Base-by-base conservation (phyloP, 495 filamentous ascomycete genomes). In the Penicillium samsonianum region DNA sequence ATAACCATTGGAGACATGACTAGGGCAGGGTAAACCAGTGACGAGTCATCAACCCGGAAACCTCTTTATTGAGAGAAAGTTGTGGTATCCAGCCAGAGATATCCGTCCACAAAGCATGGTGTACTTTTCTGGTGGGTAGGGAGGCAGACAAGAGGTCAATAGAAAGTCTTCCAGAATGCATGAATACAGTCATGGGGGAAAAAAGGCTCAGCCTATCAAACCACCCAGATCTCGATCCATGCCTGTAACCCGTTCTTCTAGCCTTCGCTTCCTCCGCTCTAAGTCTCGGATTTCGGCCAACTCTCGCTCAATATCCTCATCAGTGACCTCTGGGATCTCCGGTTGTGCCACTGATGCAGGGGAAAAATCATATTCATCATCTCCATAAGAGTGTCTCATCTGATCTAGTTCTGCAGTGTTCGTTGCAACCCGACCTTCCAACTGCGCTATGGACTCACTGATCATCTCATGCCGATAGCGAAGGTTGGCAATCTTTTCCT, bases 151-250 rank as follows among this genome's bases (percentile, higher is more conserved):
- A 16, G 42, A 19, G 1, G 28, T 37, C 30, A 19, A 20, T 26
- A 26, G 42, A 12, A 33, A 46, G 14, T 25, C 22, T 26, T 46
- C 23, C 23, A 22, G 11, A 7, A 22, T 14, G 31, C 5, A 17
- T 14, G 22, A 20, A 28, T 5, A 26, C 17, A 14, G 20, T 10
- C 31, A 26, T n/a, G 33, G 43, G 5, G 20, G 17, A 38, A 26
- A 16, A 14, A 28, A 55, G 11, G 10, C 43, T 81, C 74, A 84
- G 49, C 81, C 65, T 47, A 80, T 55, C 26, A 93, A 62, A 1
- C 85, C 87, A 6, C 83, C 85, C 19, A 96, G 71, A 68, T 96
- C 90, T 59, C 80, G 83, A 59, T 92, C 90, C 80, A 96, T 89
- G 3, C 83, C 85, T 50, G 75, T 83, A 23, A 97, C 81, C 48